Conservation (phyloP, 1,284 basidiomycete genomes). For the Trametes versicolor region DNA sequence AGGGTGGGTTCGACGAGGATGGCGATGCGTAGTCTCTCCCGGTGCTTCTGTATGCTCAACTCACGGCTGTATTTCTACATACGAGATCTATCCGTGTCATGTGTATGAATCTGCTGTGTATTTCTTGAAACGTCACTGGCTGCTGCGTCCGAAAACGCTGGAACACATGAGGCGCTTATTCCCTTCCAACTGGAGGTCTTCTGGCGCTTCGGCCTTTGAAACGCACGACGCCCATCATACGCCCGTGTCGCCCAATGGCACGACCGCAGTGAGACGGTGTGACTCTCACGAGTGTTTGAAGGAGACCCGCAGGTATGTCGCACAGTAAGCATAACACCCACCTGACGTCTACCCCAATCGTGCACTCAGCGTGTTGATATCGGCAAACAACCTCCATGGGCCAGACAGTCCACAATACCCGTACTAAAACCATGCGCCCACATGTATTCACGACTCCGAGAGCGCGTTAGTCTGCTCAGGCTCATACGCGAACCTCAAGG, state of each 20-base stretch:
- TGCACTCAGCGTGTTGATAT: not conserved
- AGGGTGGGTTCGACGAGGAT: slow-evolving; percentile 64
- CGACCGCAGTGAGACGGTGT: not conserved
- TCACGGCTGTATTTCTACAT: slow-evolving; percentile 32
- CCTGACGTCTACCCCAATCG: not conserved
- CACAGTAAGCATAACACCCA: not conserved
- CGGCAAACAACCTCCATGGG: slow-evolving; percentile 6
- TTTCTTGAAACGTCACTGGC: slow-evolving; percentile 1
- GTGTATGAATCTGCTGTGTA: slow-evolving; percentile 19
- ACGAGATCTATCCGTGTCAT: slow-evolving; percentile 15
- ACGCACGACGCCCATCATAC: not conserved
- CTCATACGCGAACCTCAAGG: not conserved
- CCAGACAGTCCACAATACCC: not conserved
- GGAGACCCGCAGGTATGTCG: slow-evolving; percentile 1
- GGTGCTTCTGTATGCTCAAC: slow-evolving; percentile 18
- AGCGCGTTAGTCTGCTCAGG: not conserved
- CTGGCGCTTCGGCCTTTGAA: not conserved
- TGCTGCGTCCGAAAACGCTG: slow-evolving; percentile 9
- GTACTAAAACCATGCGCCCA: not conserved
- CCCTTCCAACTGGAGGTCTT: not conserved
- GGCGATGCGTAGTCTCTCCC: slow-evolving; percentile 43
- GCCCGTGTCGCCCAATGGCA: not conserved
- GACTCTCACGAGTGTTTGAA: slow-evolving; percentile 14
- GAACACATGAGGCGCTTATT: not conserved
- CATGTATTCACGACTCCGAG: not conserved